phyloP scores from a whole-genome alignment of 805 yeast species.

The Torulaspora indica region DNA sequence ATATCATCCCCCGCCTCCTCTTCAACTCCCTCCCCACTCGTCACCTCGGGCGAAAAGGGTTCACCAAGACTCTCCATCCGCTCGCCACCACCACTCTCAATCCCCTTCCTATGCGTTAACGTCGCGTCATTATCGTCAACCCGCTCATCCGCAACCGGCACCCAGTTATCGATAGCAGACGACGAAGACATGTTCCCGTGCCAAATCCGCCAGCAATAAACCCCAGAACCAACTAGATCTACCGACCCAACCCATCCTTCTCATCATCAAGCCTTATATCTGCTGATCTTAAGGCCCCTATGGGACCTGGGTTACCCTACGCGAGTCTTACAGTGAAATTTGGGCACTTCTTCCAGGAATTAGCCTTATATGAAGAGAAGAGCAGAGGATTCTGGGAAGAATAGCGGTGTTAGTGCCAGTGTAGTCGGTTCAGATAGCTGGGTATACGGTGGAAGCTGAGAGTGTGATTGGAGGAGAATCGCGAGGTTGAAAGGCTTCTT shows the following conservation, averaged over 20 bases:
- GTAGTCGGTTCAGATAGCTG: background rate
- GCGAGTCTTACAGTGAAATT: slow-evolving; percentile 1
- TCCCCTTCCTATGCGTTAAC: slow-evolving; percentile 8
- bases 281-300: slow-evolving; percentile 5
- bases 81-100: background rate
- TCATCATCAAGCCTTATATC: background rate
- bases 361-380: slow-evolving; percentile 1
- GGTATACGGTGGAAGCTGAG: background rate
- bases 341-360: background rate
- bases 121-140: slow-evolving; percentile 14
- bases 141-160: slow-evolving; percentile 17
- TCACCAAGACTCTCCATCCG: background rate
- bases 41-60: slow-evolving; percentile 1
- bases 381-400: background rate
- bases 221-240: background rate
- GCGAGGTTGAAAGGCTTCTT: background rate
- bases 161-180: slow-evolving; percentile 23
- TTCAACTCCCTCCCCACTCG: background rate
- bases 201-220: background rate
- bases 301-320: slow-evolving; percentile 3
- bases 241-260: background rate
- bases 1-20: background rate
- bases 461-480: background rate
- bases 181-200: slow-evolving; percentile 2
- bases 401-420: background rate